Evolutionary conservation across 768 basidiomycete species (phyloP).

Genomic region (Pisolithus microcarpus): DNA sequence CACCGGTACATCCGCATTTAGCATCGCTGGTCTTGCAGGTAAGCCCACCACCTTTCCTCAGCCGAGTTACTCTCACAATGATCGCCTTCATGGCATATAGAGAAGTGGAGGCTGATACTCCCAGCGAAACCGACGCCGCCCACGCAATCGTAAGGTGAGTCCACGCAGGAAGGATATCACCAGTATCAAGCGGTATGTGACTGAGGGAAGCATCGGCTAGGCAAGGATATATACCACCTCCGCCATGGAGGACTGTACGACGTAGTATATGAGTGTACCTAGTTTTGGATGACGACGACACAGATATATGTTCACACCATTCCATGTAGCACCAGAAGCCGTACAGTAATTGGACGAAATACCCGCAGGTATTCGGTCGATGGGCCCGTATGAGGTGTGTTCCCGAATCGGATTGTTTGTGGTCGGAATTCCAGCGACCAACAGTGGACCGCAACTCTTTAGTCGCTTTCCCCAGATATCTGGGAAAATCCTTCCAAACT

Average conservation of each 20-base stretch:
- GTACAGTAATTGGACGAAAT: too few relatives aligned
- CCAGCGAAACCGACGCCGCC: conserved; percentile 17
- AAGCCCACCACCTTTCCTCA: neutral
- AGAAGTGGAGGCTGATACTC: conserved; percentile 18
- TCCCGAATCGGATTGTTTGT: too few relatives aligned
- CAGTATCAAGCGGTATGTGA: too few relatives aligned
- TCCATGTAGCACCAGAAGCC: neutral
- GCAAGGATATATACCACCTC: too few relatives aligned
- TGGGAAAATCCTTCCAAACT: conserved; percentile 26
- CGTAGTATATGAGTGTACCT: neutral
- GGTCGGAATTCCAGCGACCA: neutral
- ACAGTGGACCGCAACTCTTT: neutral
- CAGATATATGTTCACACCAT: neutral
- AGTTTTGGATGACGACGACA: neutral
- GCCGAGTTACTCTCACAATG: neutral
- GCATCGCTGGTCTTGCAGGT: conserved; percentile 19
- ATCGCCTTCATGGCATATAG: conserved; percentile 4
- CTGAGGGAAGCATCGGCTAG: too few relatives aligned
- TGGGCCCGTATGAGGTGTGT: neutral
- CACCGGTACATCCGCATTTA: conserved; percentile 7
- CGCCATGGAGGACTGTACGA: neutral
- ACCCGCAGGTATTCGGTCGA: neutral
- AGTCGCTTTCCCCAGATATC: conserved; percentile 20
- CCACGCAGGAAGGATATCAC: neutral
- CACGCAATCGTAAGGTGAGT: neutral